phyloP scores from a whole-genome alignment of 169 alveolate species.

The Plasmodium ovale region DNA sequence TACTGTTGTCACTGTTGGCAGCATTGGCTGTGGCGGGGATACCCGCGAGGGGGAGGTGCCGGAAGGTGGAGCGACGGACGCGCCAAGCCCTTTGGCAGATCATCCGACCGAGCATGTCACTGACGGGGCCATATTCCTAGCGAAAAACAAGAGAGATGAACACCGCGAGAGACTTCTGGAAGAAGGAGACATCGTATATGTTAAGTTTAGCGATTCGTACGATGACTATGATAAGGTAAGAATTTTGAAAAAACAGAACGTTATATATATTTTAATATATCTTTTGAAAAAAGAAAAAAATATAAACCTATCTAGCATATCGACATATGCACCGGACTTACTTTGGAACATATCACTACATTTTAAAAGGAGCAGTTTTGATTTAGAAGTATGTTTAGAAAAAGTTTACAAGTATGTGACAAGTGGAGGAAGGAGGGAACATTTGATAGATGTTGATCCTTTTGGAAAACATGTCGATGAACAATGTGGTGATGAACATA shows the following conservation, averaged over 20 bases:
- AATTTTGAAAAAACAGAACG: conserved; percentile 26
- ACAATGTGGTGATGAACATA: too few species aligned
- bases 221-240: conserved; percentile 66
- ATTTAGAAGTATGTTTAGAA: conserved; percentile 26
- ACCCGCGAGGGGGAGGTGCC: too few species aligned
- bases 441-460: too few species aligned
- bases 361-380: conserved; percentile 23
- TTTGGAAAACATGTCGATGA: too few species aligned
- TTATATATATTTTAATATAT: conserved; percentile 30
- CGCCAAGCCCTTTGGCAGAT: background rate
- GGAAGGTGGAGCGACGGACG: background rate
- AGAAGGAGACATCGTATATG: conserved; percentile 56
- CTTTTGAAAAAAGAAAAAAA: conserved; percentile 22
- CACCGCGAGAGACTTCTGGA: conserved; percentile 12
- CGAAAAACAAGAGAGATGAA: conserved; percentile 9
- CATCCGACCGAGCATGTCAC: background rate
- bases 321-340: conserved; percentile 49
- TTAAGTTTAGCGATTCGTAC: conserved; percentile 22
- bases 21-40: too few species aligned
- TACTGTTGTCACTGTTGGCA: background rate
- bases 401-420: conserved; percentile 10
- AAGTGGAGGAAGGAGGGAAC: background rate
- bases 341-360: conserved; percentile 57
- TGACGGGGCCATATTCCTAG: conserved; percentile 17
- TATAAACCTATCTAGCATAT: conserved; percentile 32